A percentile compares a stretch with the other conserved stretches of the same genome.
phyloP scores from a whole-genome alignment of 1,139 yeast genomes.

The Magnusiomyces suaveolens region DNA sequence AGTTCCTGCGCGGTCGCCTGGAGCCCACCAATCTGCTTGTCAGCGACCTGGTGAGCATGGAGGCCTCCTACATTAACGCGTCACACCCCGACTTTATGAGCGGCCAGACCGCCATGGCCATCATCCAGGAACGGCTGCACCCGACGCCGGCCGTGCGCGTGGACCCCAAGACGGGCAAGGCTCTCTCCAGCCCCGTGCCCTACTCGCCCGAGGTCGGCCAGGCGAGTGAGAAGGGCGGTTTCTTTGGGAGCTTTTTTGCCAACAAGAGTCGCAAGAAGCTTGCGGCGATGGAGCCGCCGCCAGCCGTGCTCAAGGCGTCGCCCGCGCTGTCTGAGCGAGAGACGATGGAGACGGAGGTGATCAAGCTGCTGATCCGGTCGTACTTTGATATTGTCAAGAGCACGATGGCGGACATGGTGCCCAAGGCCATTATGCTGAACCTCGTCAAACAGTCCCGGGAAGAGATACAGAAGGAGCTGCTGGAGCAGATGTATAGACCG shows the following conservation, averaged over 20 bases:
- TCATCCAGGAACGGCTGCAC: conserved; percentile 83
- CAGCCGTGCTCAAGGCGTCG: conserved; percentile 86
- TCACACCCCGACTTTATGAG: conserved; percentile 95
- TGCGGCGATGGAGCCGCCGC: conserved; percentile 96
- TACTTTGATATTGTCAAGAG: conserved; percentile 88
- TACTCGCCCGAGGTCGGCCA: conserved; percentile 52
- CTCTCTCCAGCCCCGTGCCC: conserved; percentile 11
- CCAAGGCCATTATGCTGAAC: conserved; percentile 91
- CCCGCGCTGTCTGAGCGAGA: conserved; percentile 94
- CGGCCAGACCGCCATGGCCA: conserved; percentile 91
- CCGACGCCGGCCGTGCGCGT: conserved; percentile 70
- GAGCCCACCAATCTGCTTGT: conserved; percentile 82
- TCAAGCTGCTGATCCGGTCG: conserved; percentile 79
- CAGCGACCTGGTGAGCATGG: conserved; percentile 68
- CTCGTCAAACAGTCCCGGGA: conserved; percentile 75
- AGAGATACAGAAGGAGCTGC: conserved; percentile 79
- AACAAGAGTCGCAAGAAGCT: conserved; percentile 88
- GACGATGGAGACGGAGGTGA: conserved; percentile 93
- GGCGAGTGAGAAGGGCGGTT: conserved; percentile 49
- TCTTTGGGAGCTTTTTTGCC: conserved; percentile 91
- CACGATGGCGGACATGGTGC: conserved; percentile 89
- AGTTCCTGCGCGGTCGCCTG: conserved; percentile 69
- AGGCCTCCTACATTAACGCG: conserved; percentile 90
- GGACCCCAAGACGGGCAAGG: conserved; percentile 86
- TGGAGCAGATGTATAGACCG: conserved; percentile 76